Base-by-base conservation (phyloP, 257 asterid species). In the Fraxinus americana region DNA sequence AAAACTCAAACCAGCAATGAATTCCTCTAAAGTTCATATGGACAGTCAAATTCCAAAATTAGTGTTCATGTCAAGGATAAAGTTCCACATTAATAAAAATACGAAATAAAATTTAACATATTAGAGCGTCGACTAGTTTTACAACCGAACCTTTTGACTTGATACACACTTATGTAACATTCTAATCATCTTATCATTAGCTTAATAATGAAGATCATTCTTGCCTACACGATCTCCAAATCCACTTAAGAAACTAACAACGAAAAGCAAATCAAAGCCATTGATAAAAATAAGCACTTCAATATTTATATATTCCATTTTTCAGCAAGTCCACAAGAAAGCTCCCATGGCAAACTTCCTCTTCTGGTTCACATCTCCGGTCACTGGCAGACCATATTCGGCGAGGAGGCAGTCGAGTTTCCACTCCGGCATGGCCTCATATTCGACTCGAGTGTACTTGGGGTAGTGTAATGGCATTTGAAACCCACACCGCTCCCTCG, bases 391-490 rank as follows among this genome's bases (percentile, higher is more conserved):
- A 10, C 93, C 96, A 10, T 89, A 91, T 61, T 87, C 83, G 0
- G 77, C 72, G 2, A 91, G 75, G 21, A 89, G 77, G 78, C 89
- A 89, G n/a, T 90, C 89, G 4, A 90, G 82, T 69, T 89, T 89
- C 93, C 96, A 91, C 70, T 89, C 94, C 4, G 94, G 87, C 96
- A 91, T 89, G 63, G 29, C 54, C 54, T 89, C 91, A 63, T 91
- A 89, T n/a, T 89, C 93, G 0, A 81, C 85, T 63, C 86, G 84
- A 2, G 79, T 85, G 91, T 89, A 91, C 80, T 88, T 87, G 3
- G 96, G 96, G 54, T 91, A 89, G 79, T 91, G 96, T 86, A 91
- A 68, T 7, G 94, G 94, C 96, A 91, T 91, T 70, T 85, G 92
- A 77, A 91, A 90, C 3, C 84, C 89, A 13, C 89, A 83, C 12